phyloP scores from a whole-genome alignment of 768 basidiomycete genomes.

The Mycena haematopus region DNA sequence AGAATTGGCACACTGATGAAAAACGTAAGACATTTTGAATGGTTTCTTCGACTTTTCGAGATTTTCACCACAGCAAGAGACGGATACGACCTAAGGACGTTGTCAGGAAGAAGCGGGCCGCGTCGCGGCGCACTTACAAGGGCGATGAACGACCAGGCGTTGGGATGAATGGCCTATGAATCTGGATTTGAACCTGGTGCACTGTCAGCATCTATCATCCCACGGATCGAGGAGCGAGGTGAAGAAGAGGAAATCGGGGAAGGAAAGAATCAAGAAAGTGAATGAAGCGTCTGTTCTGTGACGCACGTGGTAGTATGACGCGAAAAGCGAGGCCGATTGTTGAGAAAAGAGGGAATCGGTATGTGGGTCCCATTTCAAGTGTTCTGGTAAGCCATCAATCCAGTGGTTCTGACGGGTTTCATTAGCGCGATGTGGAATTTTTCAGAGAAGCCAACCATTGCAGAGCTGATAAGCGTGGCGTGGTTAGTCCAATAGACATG shows the following conservation, averaged over 20 bases:
- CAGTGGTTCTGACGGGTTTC: slow-evolving; percentile 21
- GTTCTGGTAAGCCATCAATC: slow-evolving; percentile 24
- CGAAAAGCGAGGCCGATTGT: slow-evolving; percentile 45
- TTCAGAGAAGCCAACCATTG: slow-evolving; percentile 19
- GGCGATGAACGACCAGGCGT: slow-evolving; percentile 30
- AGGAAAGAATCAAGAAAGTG: no score
- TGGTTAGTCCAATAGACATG: not conserved
- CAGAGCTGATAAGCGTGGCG: slow-evolving; percentile 13
- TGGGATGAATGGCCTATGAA: slow-evolving; percentile 55
- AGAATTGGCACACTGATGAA: slow-evolving; percentile 42
- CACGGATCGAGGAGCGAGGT: no score
- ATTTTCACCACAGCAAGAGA: slow-evolving; percentile 41
- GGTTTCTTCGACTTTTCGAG: no score
- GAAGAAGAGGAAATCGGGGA: no score
- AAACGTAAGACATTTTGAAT: no score
- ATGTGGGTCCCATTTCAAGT: slow-evolving; percentile 44
- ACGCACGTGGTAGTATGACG: slow-evolving; percentile 48
- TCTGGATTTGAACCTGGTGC: slow-evolving; percentile 38
- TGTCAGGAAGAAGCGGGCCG: not conserved
- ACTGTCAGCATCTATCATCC: no score
- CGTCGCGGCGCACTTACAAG: slow-evolving; percentile 16
- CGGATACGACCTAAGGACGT: slow-evolving; percentile 33
- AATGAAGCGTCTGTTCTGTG: no score
- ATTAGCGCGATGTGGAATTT: not conserved
- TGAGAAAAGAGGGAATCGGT: slow-evolving; percentile 41